Percentiles rank a stretch among this genome's conserved stretches.
Conservation (phyloP, 345 rosid genomes). For the Gossypium australe region DNA sequence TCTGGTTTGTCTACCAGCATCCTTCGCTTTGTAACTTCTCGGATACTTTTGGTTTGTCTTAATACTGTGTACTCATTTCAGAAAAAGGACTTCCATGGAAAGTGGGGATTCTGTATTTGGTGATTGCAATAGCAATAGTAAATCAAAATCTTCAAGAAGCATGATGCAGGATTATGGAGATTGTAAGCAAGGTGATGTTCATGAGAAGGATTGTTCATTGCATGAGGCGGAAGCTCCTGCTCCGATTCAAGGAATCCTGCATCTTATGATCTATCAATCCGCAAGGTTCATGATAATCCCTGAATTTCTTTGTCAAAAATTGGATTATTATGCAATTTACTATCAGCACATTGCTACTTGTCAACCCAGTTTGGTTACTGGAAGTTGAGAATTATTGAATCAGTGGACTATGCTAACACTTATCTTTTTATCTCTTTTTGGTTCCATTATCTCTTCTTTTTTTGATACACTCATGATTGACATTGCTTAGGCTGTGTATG, state of each 20-base stretch:
- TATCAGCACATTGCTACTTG: neutral
- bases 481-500: neutral
- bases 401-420: neutral
- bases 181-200: slow-evolving; percentile 25
- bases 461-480: neutral
- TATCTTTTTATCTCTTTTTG: neutral
- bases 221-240: slow-evolving; percentile 29
- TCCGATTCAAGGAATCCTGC: slow-evolving; percentile 25
- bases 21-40: neutral
- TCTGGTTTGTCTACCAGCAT: neutral
- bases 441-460: neutral
- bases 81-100: slow-evolving; percentile 48
- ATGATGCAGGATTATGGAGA: slow-evolving; percentile 23
- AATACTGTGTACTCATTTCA: slow-evolving; percentile 18
- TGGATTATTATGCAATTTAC: neutral
- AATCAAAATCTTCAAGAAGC: slow-evolving; percentile 28
- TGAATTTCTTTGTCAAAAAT: slow-evolving; percentile 3
- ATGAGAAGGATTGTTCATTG: slow-evolving; percentile 26
- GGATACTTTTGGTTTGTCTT: slow-evolving; percentile 7
- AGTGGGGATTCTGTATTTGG: slow-evolving; percentile 32
- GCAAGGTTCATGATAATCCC: slow-evolving; percentile 29
- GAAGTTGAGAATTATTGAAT: neutral
- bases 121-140: slow-evolving; percentile 35
- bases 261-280: slow-evolving; percentile 20
- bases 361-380: slow-evolving; percentile 4